Percentiles rank a stretch among this genome's conserved stretches.
Conservation (phyloP, 768 basidiomycete genomes). For the Auricularia cornea region DNA sequence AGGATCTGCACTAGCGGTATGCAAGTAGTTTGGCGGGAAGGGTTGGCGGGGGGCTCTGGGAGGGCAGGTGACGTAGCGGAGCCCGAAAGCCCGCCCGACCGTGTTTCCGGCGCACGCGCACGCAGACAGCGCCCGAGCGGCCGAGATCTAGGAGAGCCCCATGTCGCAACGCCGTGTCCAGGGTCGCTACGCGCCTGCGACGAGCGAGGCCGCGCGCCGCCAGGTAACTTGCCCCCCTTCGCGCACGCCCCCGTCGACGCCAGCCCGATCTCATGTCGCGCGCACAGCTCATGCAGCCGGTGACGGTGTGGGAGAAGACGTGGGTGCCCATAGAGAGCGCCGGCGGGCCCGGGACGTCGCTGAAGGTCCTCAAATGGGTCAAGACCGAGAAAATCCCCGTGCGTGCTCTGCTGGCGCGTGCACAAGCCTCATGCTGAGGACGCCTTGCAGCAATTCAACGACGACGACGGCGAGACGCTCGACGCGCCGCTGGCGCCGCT, state of each 20-base stretch:
- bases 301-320: conserved; percentile 77
- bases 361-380: conserved; percentile 71
- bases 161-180: neutral
- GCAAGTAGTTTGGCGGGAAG: too few species aligned
- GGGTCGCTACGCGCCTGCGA: conserved; percentile 31
- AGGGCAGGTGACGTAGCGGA: too few species aligned
- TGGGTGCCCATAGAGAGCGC: conserved; percentile 57
- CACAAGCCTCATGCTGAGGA: too few species aligned
- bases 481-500: conserved; percentile 77
- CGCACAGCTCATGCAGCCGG: conserved; percentile 70
- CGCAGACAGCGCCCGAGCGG: too few species aligned
- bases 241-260: neutral
- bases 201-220: conserved; percentile 71
- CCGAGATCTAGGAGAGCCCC: too few species aligned
- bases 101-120: too few species aligned
- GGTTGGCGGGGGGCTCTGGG: too few species aligned
- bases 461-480: conserved; percentile 59
- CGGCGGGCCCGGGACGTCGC: conserved; percentile 39
- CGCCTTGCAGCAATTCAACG: conserved; percentile 71
- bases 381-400: conserved; percentile 75
- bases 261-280: neutral
- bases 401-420: conserved; percentile 13
- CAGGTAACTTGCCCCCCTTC: conserved; percentile 17
- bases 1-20: too few species aligned
- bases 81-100: too few species aligned